Evolutionary conservation across 805 yeast genomes (phyloP), one percentile per base, ranked within the genome.

Genomic region (Yamadazyma sp.): DNA sequence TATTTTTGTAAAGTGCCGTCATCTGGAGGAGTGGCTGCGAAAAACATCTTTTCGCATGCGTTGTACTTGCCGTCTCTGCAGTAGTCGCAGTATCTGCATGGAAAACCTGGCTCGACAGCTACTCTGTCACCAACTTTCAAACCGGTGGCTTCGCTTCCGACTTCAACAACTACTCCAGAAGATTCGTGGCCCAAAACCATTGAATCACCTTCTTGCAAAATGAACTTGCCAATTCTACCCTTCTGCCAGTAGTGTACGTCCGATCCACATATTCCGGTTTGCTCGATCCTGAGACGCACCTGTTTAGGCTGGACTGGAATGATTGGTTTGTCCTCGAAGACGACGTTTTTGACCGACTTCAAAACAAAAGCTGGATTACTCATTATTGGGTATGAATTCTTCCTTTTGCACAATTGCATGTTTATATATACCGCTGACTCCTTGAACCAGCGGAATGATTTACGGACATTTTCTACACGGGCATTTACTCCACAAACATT

Each of bases 101-200:
- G 74, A 30, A 68, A 58, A 38, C 77, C 80, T 6, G 84, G 83
- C 56, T 78, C 77, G 42, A 71, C 54, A 10, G 76, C 73, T 17
- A 71, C 76, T 32, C 67, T 53, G 45, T 71, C 77, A 35, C 77
- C 75, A 23, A 65, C 67, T 38, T 71, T 63, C 15, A 55, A 28
- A 37, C 68, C 61, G 22, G 62, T 56, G 9, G 77, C 83, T 8
- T 64, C 64, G n/a, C 63, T 53, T 22, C 81, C 82, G 18, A 75
- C 65, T 27, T 67, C 73, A 13, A 72, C 46, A 18, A 78, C 69
- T 30, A 65, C 67, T 29, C 76, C 76, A 22, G 67, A 52, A 18
- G 66, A 52, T 54, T 71, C 77, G 41, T 71, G 76, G n/a, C 77
- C 77, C 33, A 67, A 48, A 18, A 62, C 57, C 46, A 67, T 55